Conservation (phyloP, 495 filamentous ascomycete species). For the Penicillium coprophilum region DNA sequence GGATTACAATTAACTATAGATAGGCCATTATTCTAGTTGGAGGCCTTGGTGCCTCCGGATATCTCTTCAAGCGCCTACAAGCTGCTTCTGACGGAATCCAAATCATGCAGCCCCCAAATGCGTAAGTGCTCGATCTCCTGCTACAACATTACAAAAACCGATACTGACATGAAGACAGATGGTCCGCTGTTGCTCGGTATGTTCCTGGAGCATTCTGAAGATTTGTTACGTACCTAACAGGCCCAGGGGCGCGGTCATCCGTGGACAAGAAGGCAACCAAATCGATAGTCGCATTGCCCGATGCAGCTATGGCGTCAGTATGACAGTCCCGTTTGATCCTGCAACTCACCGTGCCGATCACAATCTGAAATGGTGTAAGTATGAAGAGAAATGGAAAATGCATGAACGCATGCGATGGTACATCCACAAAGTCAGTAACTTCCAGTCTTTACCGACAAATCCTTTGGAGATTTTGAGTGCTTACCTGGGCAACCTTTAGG, state of each 20-base stretch:
- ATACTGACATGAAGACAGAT: constrained; percentile 16
- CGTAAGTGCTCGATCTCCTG: constrained; percentile 39
- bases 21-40: constrained; percentile 67
- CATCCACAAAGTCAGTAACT: constrained; percentile 30
- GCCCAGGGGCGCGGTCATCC: constrained; percentile 47
- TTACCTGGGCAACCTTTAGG: neutral
- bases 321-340: constrained; percentile 32
- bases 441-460: neutral
- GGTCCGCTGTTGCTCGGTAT: constrained; percentile 33
- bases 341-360: no score
- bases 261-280: constrained; percentile 40
- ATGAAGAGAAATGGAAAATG: constrained; percentile 24
- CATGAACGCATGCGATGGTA: constrained; percentile 30
- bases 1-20: constrained; percentile 16
- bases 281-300: constrained; percentile 50
- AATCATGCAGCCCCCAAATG: constrained; percentile 61
- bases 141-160: neutral
- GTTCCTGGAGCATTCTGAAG: neutral
- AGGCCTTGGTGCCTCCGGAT: constrained; percentile 67
- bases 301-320: constrained; percentile 49
- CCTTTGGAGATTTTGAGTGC: neutral
- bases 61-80: constrained; percentile 59
- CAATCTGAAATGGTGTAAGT: constrained; percentile 1
- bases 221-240: constrained; percentile 31
- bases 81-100: constrained; percentile 40